Evolutionary conservation across 2,329 filamentous ascomycete species (phyloP).

Genomic region (Fusarium mundagurra): DNA sequence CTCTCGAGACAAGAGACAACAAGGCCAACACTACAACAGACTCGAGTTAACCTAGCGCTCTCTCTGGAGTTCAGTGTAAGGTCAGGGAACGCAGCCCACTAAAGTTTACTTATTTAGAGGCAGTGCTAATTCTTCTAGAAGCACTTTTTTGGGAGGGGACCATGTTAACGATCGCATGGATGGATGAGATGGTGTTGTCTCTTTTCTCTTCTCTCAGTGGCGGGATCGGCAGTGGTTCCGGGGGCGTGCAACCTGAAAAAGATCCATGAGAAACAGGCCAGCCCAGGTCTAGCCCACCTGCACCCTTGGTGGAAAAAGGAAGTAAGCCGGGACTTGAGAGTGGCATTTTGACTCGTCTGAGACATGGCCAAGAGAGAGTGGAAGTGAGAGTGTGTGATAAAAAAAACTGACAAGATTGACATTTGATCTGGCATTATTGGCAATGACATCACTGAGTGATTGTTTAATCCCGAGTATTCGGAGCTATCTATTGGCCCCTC

Average conservation of each 20-base stretch:
- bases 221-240: neutral
- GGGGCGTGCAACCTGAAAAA: neutral
- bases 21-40: neutral
- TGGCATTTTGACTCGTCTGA: neutral
- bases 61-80: neutral
- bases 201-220: slow-evolving; percentile 33
- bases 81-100: neutral
- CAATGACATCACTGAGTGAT: slow-evolving; percentile 11
- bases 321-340: neutral
- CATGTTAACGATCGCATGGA: neutral
- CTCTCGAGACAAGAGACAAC: slow-evolving; percentile 34
- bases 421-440: neutral
- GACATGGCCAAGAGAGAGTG: neutral
- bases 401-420: neutral
- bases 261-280: neutral
- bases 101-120: neutral
- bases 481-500: slow-evolving; percentile 21
- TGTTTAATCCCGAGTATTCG: slow-evolving; percentile 19
- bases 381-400: neutral
- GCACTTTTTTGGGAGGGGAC: neutral
- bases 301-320: neutral
- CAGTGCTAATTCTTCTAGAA: slow-evolving; percentile 13
- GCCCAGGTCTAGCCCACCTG: neutral
- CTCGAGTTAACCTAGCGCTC: neutral
- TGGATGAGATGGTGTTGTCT: slow-evolving; percentile 22